Base-by-base conservation (phyloP, 2,329 filamentous ascomycete genomes). In the Fonsecaea monophora region DNA sequence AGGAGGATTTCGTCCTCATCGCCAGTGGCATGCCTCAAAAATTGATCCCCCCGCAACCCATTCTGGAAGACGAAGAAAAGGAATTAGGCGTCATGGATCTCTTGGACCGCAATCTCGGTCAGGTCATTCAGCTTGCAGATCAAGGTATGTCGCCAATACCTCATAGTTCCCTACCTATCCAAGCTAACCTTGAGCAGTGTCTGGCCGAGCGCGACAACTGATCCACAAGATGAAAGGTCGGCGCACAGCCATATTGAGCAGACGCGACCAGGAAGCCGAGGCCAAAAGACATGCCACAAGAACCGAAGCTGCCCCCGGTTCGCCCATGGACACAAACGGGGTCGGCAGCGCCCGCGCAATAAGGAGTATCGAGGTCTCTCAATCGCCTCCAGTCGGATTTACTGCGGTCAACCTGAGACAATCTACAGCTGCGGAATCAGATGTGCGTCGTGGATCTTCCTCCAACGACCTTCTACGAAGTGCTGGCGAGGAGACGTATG, bases 1-100 rank as follows among this genome's bases (percentile, higher is more conserved):
- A 96, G 77, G 92, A 96, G 76, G 92, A 97, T 76, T 96, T 90
- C 83, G 86, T 93, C 50, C 82, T 96, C 71, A 94, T 96, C 71
- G 88, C 89, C 62, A 94, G 91, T 45, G 92, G 92, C 34, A 91
- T 92, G 71, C 87, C 94, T 10, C 91, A 96, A 77, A 89, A 92
- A 75, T 86, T 93, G 78, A 92, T 93, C 18, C 90, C 92, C 1
- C 89, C 90, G 13, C 88, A 94, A 70, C 92, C 92, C 0, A 89
- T 95, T 57, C 87, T 91, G 66, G 92, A 96, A 75, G 92, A 96
- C 75, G 93, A 96, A 78, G 88, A 90, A 75, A 92, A 92, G 71
- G 92, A 97, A 76, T 79, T 96, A 42, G 92, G 89, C 12, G 94
- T 92, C 0, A 82, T 96, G 73, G 92, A 95, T 73, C 94, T 96